Conservation (phyloP, 1,284 basidiomycete species). For the Rhodotorula sp. region DNA sequence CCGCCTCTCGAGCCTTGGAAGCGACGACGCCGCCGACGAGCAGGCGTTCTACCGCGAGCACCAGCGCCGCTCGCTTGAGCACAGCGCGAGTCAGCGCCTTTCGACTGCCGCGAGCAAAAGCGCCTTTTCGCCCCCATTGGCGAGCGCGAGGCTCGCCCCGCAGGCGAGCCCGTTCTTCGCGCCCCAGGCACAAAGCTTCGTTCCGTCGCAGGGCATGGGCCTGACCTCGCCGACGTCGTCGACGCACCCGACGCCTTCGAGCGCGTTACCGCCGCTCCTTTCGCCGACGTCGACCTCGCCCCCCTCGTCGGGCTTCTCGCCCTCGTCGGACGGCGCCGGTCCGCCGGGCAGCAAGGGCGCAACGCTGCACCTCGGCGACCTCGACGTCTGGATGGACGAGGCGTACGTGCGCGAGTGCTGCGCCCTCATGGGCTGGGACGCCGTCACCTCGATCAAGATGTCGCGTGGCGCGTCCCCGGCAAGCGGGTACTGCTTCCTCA, state of each 20-base stretch:
- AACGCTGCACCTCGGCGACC: conserved; percentile 39
- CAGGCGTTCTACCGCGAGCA: conserved; percentile 41
- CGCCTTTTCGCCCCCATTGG: conserved; percentile 18
- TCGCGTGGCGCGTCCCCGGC: conserved; percentile 56
- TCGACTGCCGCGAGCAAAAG: conserved; percentile 9
- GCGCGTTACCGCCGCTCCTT: neutral
- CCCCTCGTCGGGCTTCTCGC: neutral
- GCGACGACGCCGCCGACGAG: conserved; percentile 17
- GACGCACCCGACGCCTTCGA: conserved; percentile 4
- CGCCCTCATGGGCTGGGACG: conserved; percentile 41
- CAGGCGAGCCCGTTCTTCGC: conserved; percentile 24
- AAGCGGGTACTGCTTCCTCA: conserved; percentile 80
- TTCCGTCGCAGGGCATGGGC: conserved; percentile 1
- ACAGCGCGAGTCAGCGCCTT: conserved; percentile 21
- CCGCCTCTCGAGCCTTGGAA: conserved; percentile 24
- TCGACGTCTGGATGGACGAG: conserved; percentile 44
- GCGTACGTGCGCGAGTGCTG: conserved; percentile 42
- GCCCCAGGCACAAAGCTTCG: neutral
- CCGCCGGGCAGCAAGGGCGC: conserved; percentile 23
- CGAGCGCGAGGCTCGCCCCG: conserved; percentile 4
- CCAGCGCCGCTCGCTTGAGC: conserved; percentile 35
- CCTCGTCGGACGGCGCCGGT: neutral
- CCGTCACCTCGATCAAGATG: conserved; percentile 39
- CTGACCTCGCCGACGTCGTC: conserved; percentile 1
- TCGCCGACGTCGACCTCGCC: neutral